Evolutionary conservation across 768 basidiomycete species (phyloP).

Genomic region (Hericium rajendrae): DNA sequence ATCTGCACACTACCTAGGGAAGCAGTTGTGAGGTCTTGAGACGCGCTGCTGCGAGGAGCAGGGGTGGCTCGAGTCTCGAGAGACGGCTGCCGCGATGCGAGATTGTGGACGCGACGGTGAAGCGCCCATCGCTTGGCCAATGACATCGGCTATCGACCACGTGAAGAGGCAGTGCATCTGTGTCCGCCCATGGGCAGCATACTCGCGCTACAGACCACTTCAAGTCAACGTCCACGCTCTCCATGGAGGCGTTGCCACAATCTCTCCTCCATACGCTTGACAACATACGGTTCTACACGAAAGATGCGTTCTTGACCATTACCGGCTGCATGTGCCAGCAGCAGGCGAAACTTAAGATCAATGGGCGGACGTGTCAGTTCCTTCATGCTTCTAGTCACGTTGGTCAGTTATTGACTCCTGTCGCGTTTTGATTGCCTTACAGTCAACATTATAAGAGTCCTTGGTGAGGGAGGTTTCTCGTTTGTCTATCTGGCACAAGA

Average conservation of each 20-base stretch:
- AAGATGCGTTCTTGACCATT: constrained; percentile 75
- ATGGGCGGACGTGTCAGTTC: constrained; percentile 81
- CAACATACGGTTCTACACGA: constrained; percentile 60
- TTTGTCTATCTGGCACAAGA: constrained; percentile 87
- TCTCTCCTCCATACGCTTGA: constrained; percentile 33
- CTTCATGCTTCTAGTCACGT: background rate
- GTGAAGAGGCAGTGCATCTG: too few species aligned
- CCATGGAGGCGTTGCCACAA: background rate
- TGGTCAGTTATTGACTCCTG: background rate
- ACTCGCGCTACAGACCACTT: too few species aligned
- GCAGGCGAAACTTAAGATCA: constrained; percentile 87
- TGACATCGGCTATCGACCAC: too few species aligned
- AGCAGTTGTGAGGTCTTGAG: too few species aligned
- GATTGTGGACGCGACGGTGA: too few species aligned
- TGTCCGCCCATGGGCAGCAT: too few species aligned
- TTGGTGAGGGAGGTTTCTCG: constrained; percentile 95
- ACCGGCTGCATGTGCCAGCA: constrained; percentile 75
- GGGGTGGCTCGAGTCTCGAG: too few species aligned
- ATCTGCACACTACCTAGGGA: too few species aligned
- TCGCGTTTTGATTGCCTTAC: background rate
- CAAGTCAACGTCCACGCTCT: too few species aligned
- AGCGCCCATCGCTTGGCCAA: too few species aligned
- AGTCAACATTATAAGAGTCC: constrained; percentile 86
- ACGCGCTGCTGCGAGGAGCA: too few species aligned
- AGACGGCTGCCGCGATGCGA: too few species aligned